These are phyloP conservation scores for Saccharomycopsis sp. DNA, from an alignment of 805 yeast species.

Conservation along the genomic window DNA sequence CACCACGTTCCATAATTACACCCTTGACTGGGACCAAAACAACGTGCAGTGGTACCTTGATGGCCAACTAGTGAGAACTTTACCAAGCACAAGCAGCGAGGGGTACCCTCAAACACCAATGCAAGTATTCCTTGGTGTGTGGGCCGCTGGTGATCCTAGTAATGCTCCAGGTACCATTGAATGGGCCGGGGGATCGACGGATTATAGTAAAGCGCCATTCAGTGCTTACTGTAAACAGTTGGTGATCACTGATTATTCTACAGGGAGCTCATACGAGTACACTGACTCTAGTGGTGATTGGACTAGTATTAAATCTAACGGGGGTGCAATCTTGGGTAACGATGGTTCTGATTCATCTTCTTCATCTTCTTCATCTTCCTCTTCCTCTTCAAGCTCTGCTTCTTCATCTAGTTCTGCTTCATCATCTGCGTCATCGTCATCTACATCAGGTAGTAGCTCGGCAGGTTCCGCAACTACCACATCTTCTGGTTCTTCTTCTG, in stretches of 20 bases:
- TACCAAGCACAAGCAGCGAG: slow-evolving; percentile 43
- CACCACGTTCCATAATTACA: slow-evolving; percentile 58
- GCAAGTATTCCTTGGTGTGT: slow-evolving; percentile 57
- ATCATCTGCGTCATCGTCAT: slow-evolving; percentile 3
- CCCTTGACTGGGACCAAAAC: slow-evolving; percentile 76
- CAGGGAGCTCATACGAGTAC: slow-evolving; percentile 52
- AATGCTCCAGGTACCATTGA: slow-evolving; percentile 63
- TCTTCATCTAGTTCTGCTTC: slow-evolving; percentile 18
- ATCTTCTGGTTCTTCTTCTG: slow-evolving; percentile 21
- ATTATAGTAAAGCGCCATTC: slow-evolving; percentile 61
- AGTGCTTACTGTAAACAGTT: slow-evolving; percentile 55
- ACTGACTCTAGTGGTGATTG: slow-evolving; percentile 10
- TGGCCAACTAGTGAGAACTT: slow-evolving; percentile 59
- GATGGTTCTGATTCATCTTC: slow-evolving; percentile 14
- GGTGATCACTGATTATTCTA: slow-evolving; percentile 61
- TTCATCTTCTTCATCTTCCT: slow-evolving; percentile 17
- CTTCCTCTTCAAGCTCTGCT: slow-evolving; percentile 17
- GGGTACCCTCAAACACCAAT: slow-evolving; percentile 94
- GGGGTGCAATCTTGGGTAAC: slow-evolving; percentile 24
- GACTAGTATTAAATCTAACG: slow-evolving; percentile 38
- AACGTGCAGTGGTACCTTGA: slow-evolving; percentile 65
- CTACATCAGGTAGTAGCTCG: not conserved
- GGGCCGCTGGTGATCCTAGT: slow-evolving; percentile 78
- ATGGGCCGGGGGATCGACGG: slow-evolving; percentile 78
- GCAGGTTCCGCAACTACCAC: too few species aligned